These are phyloP conservation scores for Pseudocercospora musae DNA, from an alignment of 2,329 filamentous ascomycete genomes.

Conservation along the genomic window DNA sequence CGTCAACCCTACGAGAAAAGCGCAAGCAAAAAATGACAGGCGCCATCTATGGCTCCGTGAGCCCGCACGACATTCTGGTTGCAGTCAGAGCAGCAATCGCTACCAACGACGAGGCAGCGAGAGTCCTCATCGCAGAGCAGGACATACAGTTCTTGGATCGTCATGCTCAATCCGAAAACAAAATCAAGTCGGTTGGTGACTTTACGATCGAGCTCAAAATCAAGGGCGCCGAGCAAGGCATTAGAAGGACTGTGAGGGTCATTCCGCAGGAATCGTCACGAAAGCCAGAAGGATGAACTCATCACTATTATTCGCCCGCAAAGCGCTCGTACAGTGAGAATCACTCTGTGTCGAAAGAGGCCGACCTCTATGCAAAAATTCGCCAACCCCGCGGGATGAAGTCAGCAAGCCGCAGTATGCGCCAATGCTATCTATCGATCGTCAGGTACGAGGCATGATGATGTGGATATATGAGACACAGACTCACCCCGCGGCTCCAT, in stretches of 20 bases:
- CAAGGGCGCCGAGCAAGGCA: conserved; percentile 43
- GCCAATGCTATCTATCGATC: not conserved
- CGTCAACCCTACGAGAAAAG: conserved; percentile 12
- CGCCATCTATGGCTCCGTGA: conserved; percentile 54
- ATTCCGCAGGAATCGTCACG: conserved; percentile 33
- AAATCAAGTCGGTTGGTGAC: conserved; percentile 52
- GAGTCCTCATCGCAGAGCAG: conserved; percentile 48
- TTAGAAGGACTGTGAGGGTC: conserved; percentile 45
- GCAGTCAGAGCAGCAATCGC: conserved; percentile 49
- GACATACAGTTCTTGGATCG: conserved; percentile 50
- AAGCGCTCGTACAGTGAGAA: not conserved
- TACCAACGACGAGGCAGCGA: conserved; percentile 50
- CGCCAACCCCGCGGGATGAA: conserved; percentile 1
- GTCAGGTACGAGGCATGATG: not conserved
- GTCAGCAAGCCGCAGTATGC: not conserved
- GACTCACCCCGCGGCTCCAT: not conserved
- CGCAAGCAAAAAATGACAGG: conserved; percentile 21
- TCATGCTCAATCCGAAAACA: conserved; percentile 35
- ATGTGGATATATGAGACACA: not conserved
- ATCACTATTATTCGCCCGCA: not conserved
- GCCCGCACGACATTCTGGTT: conserved; percentile 50
- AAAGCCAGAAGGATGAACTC: not conserved
- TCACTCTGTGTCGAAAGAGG: not conserved
- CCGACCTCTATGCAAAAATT: not conserved
- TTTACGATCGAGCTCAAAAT: conserved; percentile 52